Evolutionary conservation across 495 filamentous ascomycete genomes (phyloP).

Genomic region (Aspergillus incahuasiensis): DNA sequence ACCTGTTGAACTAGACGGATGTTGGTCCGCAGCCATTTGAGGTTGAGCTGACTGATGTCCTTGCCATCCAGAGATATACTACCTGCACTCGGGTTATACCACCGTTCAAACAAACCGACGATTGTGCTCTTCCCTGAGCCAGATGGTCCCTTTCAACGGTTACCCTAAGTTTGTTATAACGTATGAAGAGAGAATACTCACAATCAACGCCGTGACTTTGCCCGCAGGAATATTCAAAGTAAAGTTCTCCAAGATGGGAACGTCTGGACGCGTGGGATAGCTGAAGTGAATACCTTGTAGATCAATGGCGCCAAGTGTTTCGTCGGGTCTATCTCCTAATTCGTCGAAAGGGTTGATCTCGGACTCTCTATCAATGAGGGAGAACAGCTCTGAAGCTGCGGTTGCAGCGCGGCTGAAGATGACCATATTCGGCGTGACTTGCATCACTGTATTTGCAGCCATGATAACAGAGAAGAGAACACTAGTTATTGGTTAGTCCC

Average conservation of each 20-base stretch:
- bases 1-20: constrained; percentile 64
- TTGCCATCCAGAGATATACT: constrained; percentile 76
- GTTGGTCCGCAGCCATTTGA: constrained; percentile 86
- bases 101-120: constrained; percentile 85
- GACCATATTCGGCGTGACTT: no score
- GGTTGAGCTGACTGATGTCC: constrained; percentile 73
- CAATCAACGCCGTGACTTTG: constrained; percentile 61
- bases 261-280: background rate
- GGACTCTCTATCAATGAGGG: constrained; percentile 36
- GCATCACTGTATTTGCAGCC: no score
- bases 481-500: background rate
- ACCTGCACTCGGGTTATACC: constrained; percentile 83
- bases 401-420: constrained; percentile 34
- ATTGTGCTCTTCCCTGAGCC: constrained; percentile 91
- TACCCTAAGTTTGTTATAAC: background rate
- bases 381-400: constrained; percentile 35
- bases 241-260: constrained; percentile 17
- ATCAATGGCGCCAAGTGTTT: background rate
- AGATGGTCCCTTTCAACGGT: constrained; percentile 82
- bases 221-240: constrained; percentile 39
- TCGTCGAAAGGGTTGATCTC: constrained; percentile 34
- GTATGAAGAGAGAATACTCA: constrained; percentile 27
- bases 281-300: background rate
- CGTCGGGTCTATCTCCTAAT: constrained; percentile 18
- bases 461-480: constrained; percentile 31